phyloP scores from a whole-genome alignment of 148 eudicot species.

The Dysphania ambrosioides region DNA sequence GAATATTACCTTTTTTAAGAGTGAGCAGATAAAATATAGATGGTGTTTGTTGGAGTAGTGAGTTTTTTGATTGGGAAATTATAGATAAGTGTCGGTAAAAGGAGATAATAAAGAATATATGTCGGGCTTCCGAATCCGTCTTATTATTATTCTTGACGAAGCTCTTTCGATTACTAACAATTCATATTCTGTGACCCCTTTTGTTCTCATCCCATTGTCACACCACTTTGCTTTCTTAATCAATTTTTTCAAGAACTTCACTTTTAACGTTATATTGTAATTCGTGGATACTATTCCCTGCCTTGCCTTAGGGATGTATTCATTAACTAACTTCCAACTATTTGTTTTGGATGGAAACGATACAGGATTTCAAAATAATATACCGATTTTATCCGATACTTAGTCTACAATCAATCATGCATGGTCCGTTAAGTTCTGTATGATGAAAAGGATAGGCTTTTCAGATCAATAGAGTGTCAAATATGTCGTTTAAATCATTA shows the following conservation, averaged over 20 bases:
- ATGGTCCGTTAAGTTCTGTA: too few species aligned
- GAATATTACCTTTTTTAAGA: conserved; percentile 15
- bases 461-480: too few species aligned
- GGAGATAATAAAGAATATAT: conserved; percentile 15
- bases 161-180: not conserved
- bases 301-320: conserved; percentile 13
- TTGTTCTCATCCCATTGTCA: conserved; percentile 16
- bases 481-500: too few species aligned
- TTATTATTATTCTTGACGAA: not conserved
- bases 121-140: not conserved
- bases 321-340: conserved; percentile 7
- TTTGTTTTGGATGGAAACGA: conserved; percentile 1
- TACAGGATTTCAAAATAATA: too few species aligned
- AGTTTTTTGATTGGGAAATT: not conserved
- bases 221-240: conserved; percentile 1
- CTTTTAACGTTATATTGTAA: not conserved
- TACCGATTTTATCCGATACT: too few species aligned
- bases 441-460: too few species aligned
- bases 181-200: conserved; percentile 13
- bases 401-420: not conserved
- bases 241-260: not conserved
- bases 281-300: conserved; percentile 17
- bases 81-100: conserved; percentile 12
- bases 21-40: conserved; percentile 13
- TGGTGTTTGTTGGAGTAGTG: conserved; percentile 11